Base-by-base conservation (phyloP, 345 rosid genomes). In the Kernera saxatilis region DNA sequence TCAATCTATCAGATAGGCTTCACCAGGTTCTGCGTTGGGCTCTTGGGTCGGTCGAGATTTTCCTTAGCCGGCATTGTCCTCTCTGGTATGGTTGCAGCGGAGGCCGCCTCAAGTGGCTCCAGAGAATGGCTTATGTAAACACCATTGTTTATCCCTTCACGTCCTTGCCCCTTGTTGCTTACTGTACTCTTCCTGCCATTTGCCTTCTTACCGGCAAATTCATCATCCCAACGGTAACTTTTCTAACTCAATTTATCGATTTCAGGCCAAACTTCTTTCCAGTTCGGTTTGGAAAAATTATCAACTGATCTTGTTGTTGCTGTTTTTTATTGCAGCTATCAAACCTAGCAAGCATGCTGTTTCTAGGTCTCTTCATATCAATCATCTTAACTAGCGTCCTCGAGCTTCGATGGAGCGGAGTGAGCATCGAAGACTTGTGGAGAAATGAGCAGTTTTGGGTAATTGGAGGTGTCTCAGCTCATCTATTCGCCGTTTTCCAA, bases 1-100 rank as follows among this genome's bases (percentile, higher is more conserved):
- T 91, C 82, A 93, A 93, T 77, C 80, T 93, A 61, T 94, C 99
- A 4, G 99, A 94, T 81, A 73, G 97, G 72, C 75, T 93, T 80
- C 91, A 86, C 72, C 98, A 93, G 77, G 98, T 91, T 80, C 88
- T 93, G 2, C 92, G 97, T 35, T 93, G 97, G 98, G 98, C 98
- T 49, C 96, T 93, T 64, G 98, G 98, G 11, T 91, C 98, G 0
- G 96, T 93, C 0, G 97, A 93, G 81, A 91, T 93, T 64, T 93
- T 93, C 88, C 83, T 94, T 55, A 94, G 99, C 64, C 79, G 99
- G 67, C 99, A 94, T 59, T 91, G 97, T 73, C 97, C 99, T 5
- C 85, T 94, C 15, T 91, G 99, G 99, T 94, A 94, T 27, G 99
- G 97, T 2, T 88, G 74, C 57, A 91, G 99, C 36, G 99, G 90